Conservation (phyloP, 2,329 filamentous ascomycete species). For the Purpureocillium lavendulum region DNA sequence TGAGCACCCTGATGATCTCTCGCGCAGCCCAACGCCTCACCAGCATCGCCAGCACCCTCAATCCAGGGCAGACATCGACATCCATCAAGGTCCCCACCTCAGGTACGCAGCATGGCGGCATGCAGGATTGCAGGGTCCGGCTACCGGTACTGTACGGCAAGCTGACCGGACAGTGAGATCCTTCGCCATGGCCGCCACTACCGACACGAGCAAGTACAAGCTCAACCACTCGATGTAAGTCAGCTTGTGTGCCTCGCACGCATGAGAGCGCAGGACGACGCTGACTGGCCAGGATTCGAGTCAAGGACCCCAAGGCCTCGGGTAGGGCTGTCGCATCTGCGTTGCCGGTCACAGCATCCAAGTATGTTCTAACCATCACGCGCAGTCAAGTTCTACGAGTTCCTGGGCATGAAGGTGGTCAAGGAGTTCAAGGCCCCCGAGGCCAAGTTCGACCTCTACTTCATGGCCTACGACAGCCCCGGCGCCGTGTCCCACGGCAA, state of each 20-base stretch:
- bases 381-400: slow-evolving; percentile 84
- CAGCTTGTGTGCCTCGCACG: not conserved
- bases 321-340: slow-evolving; percentile 31
- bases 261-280: slow-evolving; percentile 6
- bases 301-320: slow-evolving; percentile 85
- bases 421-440: slow-evolving; percentile 77
- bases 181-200: slow-evolving; percentile 53
- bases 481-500: slow-evolving; percentile 65
- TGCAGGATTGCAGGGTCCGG: no score
- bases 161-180: slow-evolving; percentile 3
- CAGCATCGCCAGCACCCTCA: slow-evolving; percentile 12
- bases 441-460: slow-evolving; percentile 91
- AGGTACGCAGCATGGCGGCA: no score
- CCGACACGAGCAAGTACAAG: slow-evolving; percentile 71
- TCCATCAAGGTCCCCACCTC: slow-evolving; percentile 4
- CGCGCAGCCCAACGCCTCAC: slow-evolving; percentile 16
- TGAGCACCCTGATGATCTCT: slow-evolving; percentile 15
- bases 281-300: slow-evolving; percentile 59
- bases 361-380: slow-evolving; percentile 2
- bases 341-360: not conserved
- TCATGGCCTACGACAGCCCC: slow-evolving; percentile 79
- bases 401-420: slow-evolving; percentile 79
- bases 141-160: no score
- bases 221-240: slow-evolving; percentile 79
- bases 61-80: slow-evolving; percentile 3